These are phyloP conservation scores for Avena eriantha DNA, from an alignment of 176 grass and related monocot genomes.

Conservation along the genomic window DNA sequence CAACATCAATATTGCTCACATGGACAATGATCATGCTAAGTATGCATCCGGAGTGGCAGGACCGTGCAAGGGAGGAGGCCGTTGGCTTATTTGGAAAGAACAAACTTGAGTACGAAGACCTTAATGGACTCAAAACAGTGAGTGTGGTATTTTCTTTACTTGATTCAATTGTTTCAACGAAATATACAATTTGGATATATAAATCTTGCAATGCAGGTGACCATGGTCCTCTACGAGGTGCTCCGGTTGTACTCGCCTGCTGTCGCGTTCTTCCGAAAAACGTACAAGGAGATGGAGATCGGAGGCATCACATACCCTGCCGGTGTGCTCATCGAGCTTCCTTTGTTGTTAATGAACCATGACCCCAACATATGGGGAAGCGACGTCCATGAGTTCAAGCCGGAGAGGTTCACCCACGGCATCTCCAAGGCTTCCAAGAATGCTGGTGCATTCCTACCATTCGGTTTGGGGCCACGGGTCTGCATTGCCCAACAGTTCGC, in stretches of 20 bases:
- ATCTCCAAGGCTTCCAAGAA: not conserved
- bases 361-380: conserved; percentile 1
- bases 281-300: conserved; percentile 11
- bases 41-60: conserved; percentile 28
- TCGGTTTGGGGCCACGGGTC: conserved; percentile 8
- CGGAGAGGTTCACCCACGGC: not conserved
- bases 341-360: not conserved
- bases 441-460: conserved; percentile 11
- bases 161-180: not conserved
- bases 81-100: not conserved
- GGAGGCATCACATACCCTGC: not conserved
- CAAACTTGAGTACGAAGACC: not conserved
- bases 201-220: conserved; percentile 19
- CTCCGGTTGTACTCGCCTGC: conserved; percentile 5
- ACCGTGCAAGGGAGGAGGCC: not conserved
- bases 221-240: not conserved
- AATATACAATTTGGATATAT: not conserved
- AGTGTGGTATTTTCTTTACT: not conserved
- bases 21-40: conserved; percentile 7
- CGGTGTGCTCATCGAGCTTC: conserved; percentile 21
- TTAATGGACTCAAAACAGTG: conserved; percentile 10
- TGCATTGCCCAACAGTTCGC: conserved; percentile 4
- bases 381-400: conserved; percentile 3
- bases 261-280: not conserved
- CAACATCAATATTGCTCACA: not conserved